These are phyloP conservation scores for Trichoderma koningii DNA, from an alignment of 2,329 filamentous ascomycete genomes.

Conservation along the genomic window DNA sequence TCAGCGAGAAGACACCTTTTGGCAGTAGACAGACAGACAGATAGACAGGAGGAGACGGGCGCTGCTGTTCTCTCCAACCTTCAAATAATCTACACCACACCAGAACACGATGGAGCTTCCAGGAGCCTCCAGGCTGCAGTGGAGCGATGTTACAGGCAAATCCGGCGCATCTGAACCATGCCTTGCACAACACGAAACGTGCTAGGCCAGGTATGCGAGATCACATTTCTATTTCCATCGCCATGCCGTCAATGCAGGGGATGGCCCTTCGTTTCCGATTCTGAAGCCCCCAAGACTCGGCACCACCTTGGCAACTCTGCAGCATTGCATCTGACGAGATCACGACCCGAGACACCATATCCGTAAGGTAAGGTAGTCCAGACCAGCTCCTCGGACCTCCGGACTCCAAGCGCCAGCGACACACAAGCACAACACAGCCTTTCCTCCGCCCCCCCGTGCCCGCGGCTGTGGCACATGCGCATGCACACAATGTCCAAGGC, in stretches of 20 bases:
- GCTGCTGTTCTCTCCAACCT: neutral
- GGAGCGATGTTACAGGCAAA: too few relatives aligned
- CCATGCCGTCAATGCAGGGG: neutral
- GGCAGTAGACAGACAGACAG: neutral
- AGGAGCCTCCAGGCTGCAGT: too few relatives aligned
- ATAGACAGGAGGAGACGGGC: too few relatives aligned
- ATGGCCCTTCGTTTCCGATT: neutral
- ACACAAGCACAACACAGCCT: neutral
- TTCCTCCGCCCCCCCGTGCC: conserved; percentile 5
- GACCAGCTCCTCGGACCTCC: conserved; percentile 19
- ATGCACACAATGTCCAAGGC: neutral
- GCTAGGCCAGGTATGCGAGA: conserved; percentile 6
- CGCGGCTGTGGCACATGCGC: conserved; percentile 22
- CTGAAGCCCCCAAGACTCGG: neutral
- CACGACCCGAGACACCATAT: neutral
- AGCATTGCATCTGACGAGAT: neutral
- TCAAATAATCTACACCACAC: neutral
- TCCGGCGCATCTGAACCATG: neutral
- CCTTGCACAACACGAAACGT: conserved; percentile 7
- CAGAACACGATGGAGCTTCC: neutral
- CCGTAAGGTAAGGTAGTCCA: neutral
- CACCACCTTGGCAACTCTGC: neutral
- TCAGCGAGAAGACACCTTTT: too few relatives aligned
- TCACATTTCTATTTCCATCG: conserved; percentile 1
- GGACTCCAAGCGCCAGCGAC: neutral